Base-by-base conservation (phyloP, 163 green algal species). In the Picocystis sp. region DNA sequence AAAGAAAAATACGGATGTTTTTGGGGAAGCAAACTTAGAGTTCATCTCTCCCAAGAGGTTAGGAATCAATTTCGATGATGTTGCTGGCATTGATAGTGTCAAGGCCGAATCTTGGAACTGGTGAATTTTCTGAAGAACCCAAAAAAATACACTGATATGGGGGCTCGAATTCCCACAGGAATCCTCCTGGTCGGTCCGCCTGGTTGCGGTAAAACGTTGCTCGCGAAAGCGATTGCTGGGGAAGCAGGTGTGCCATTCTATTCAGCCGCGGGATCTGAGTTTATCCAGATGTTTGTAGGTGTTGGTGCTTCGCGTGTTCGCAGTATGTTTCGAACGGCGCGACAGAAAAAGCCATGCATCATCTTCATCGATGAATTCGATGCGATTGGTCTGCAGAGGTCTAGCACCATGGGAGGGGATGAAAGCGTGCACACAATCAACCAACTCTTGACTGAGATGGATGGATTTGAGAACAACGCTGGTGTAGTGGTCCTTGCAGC, bases 321-420 rank as follows among this genome's bases (percentile, higher is more conserved):
- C 3, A 78, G 87, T 57, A 76, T 91, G 61, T 92, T 92, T 52
- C 52, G 81, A 43, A 76, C 76, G 47, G 64, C 75, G 10, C 62
- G 70, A 23, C 53, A 70, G 43, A 76, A 81, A 56, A 80, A 83
- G 8, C 88, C 88, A 33, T 93, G 85, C 70, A 90, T 97, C 63
- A 70, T 97, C 21, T 97, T 97, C 74, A 92, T 97, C 35, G 88
- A 97, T 59, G 88, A 97, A 71, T 95, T 97, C 61, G 88, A 97
- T 57, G 88, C 82, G 25, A 54, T 97, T 3, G 86, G 87, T 29
- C 69, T 81, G 52, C 73, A 84, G 24, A 75, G 87, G 43, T 70
- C 73, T 14, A 69, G 65, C 21, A 63, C 67, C 41, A 67, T 75
- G 69, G 69, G 64, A 21, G 66, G 66, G 38, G 80, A 92, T 60